These are phyloP conservation scores for Euphorbia celastroides DNA, from an alignment of 441 rosid species.

Conservation along the genomic window DNA sequence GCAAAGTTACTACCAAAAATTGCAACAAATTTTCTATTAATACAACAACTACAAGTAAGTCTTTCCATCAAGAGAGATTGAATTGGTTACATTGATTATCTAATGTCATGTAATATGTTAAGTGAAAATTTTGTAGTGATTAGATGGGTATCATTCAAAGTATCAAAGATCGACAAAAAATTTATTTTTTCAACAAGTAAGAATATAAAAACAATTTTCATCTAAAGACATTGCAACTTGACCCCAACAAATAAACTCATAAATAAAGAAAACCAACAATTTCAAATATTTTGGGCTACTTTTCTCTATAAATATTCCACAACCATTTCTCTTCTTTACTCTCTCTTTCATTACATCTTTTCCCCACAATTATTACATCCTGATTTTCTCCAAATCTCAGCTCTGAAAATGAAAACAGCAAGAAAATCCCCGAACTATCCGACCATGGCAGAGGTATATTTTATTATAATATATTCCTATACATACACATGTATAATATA, in stretches of 20 bases:
- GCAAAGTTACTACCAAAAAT: too few relatives aligned
- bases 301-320: background rate
- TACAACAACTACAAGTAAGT: too few relatives aligned
- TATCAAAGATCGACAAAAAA: too few relatives aligned
- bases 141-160: too few relatives aligned
- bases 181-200: too few relatives aligned
- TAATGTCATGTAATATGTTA: too few relatives aligned
- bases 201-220: background rate
- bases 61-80: too few relatives aligned
- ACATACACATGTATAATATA: background rate
- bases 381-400: background rate
- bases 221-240: background rate
- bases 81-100: too few relatives aligned
- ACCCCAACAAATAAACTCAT: background rate
- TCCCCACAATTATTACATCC: background rate
- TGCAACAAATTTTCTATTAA: too few relatives aligned
- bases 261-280: background rate
- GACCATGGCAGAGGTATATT: constrained; percentile 62
- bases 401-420: constrained; percentile 30
- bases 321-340: background rate
- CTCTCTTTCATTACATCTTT: background rate
- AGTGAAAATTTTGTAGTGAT: too few relatives aligned
- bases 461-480: background rate
- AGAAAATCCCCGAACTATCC: constrained; percentile 36
- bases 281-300: background rate